Evolutionary conservation across 768 basidiomycete species (phyloP), one percentile per base, ranked within the genome.

Genomic region (Suillus brevipes): DNA sequence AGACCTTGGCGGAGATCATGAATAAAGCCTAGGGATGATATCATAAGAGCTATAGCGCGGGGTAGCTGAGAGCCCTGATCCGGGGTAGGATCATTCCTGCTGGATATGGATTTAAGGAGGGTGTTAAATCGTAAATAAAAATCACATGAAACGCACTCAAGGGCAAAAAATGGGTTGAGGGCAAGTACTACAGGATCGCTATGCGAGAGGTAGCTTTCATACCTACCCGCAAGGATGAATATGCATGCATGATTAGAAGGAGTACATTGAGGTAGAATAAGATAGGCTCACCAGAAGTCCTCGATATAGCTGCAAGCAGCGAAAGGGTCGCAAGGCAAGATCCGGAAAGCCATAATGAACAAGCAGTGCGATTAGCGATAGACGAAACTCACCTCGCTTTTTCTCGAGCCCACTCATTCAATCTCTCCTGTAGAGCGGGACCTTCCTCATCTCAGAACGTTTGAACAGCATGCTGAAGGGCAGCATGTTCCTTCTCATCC

Each of bases 131-230:
- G 31, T 2, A 43, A 28, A 20, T 34, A 55, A 8, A n/a, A 37
- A 18, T 31, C 10, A 61, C 57, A 42, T 25, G 25, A 31, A 28
- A 81, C 93, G 65, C 72, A 95, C 95, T 97, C 94, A 68, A 99
- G 88, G 7, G 98, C 92, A 75, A 99, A 99, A 83, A 95, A 99
- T 0, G 97, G 97, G 72, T 99, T 99, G 70, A 99, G 83, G 45
- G 91, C 90, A 63, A 99, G 85, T 2, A 98, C 97, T 43, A 99
- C 95, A 0, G 95, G 94, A 69, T 97, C 94, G 66, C 88, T 87
- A 73, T 94, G 90, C 3, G 88, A 90, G 47, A 97, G 82, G 72
- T 97, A 97, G 42, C 91, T 93, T 77, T 95, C 93, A 68, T 95
- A 94, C 91, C 87, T 87, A 69, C 23, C 31, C 47, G 25, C 53